Base-by-base conservation (phyloP, 345 rosid genomes). In the Salix koriyanagi region DNA sequence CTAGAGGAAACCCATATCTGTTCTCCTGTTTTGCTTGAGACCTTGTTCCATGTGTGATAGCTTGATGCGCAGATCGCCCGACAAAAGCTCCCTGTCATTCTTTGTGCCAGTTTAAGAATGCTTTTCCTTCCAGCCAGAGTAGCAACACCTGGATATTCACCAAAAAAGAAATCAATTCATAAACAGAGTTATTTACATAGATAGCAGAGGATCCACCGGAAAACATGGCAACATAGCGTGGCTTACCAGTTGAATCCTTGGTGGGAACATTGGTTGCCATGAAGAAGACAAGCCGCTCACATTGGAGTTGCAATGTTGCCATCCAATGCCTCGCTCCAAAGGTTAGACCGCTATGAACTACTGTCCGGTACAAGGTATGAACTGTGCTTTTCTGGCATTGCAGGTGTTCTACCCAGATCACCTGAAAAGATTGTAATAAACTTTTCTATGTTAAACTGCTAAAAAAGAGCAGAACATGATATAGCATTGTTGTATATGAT, bases 181-280 rank as follows among this genome's bases (percentile, higher is more conserved):
- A 5, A 41, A 42, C 5, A 41, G 2, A 30, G 19, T 36, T 67
- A 70, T 48, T 15, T 1, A 25, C 56, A 61, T 5, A 6, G 11
- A 73, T 14, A 9, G 6, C 19, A 62, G 30, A 16, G 18, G 6
- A 54, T 11, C n/a, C 56, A 66, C 9, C 4, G 48, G 14, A 32
- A 39, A 61, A 18, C 5, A 65, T 9, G 12, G 21, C 18, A 30
- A 15, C 19, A 16, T 46, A 46, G 21, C 28, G 12, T 25, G 58
- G 67, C 44, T 72, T 75, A 96, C 99, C 98, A 25, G 85, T 88
- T 69, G 99, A 93, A 84, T 96, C 99, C 81, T 96, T 96, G 58
- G 97, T 92, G 16, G 99, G 99, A 77, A 96, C 98, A 79, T 96
- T 94, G 75, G 97, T 96, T 42, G 99, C 99, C 99, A 96, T 92